These are phyloP conservation scores for Candida easanensis DNA, from an alignment of 805 yeast species.

Conservation along the genomic window DNA sequence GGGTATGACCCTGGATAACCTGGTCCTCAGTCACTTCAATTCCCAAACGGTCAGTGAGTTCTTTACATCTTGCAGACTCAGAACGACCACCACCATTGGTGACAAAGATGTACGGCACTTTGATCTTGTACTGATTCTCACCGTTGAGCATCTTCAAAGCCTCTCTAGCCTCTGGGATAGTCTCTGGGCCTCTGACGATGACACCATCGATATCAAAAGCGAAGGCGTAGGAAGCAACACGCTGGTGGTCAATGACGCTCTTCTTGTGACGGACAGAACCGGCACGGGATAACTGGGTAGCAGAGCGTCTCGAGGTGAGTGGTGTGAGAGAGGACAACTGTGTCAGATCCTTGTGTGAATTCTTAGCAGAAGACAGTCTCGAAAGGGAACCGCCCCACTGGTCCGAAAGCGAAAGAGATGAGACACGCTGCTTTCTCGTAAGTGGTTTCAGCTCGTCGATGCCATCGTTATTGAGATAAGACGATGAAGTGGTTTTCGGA, in stretches of 20 bases:
- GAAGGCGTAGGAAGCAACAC: conserved; percentile 82
- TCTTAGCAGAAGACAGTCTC: conserved; percentile 26
- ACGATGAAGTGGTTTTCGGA: conserved; percentile 44
- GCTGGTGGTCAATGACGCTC: conserved; percentile 58
- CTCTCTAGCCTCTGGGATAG: conserved; percentile 75
- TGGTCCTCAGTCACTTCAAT: conserved; percentile 68
- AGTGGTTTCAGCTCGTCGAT: conserved; percentile 65
- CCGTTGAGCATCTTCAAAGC: conserved; percentile 76
- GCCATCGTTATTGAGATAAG: conserved; percentile 71
- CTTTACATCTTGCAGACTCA: conserved; percentile 70
- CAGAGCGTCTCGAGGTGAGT: conserved; percentile 17
- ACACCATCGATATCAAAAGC: conserved; percentile 95
- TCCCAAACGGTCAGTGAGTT: conserved; percentile 59
- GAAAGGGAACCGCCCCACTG: conserved; percentile 53
- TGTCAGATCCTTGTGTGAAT: conserved; percentile 28
- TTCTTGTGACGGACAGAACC: conserved; percentile 41
- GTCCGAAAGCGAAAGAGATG: conserved; percentile 66
- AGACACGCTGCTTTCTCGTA: conserved; percentile 58
- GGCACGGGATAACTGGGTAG: conserved; percentile 19
- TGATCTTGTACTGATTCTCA: conserved; percentile 70
- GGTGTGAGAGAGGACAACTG: conserved; percentile 22
- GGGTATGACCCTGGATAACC: conserved; percentile 91
- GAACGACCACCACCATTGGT: conserved; percentile 94
- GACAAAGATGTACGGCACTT: conserved; percentile 79
- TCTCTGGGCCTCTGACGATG: conserved; percentile 77